phyloP scores from a whole-genome alignment of 192 early-diverging fungal species.

The Coemansia sp. region DNA sequence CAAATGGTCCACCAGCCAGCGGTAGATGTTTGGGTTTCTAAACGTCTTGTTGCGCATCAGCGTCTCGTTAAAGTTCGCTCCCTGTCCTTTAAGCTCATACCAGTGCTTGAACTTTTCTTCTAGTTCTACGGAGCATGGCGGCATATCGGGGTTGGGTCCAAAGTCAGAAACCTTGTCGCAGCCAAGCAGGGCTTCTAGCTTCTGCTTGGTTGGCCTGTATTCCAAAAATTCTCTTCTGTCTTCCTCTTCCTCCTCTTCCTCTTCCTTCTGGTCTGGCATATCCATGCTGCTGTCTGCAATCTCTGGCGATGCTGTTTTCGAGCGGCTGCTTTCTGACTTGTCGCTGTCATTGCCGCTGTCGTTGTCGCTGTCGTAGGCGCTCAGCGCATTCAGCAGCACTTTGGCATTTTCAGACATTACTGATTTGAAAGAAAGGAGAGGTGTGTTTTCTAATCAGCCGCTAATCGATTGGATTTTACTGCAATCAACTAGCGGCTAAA shows the following conservation, averaged over 20 bases:
- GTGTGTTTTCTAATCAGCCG: background rate
- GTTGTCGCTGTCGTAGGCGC: slow-evolving; percentile 38
- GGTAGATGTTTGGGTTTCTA: slow-evolving; percentile 88
- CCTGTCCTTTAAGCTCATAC: slow-evolving; percentile 61
- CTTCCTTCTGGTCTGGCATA: background rate
- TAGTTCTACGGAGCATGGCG: slow-evolving; percentile 59
- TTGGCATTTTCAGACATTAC: slow-evolving; percentile 31
- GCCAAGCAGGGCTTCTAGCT: slow-evolving; percentile 32
- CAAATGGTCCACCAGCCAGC: slow-evolving; percentile 79
- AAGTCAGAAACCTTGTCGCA: slow-evolving; percentile 29
- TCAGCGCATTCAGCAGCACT: slow-evolving; percentile 34
- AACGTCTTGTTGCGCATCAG: slow-evolving; percentile 83
- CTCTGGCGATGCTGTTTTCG: background rate
- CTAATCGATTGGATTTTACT: background rate
- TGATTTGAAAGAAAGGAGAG: background rate
- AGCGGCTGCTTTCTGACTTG: background rate
- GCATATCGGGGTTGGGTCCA: background rate
- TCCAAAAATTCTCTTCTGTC: slow-evolving; percentile 4
- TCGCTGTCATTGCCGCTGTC: slow-evolving; percentile 14
- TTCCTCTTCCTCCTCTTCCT: slow-evolving; percentile 1
- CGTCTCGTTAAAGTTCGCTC: slow-evolving; percentile 77
- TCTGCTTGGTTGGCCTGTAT: slow-evolving; percentile 20
- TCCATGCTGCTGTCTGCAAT: background rate
- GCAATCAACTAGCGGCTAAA: background rate
- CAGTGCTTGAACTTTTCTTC: slow-evolving; percentile 79